phyloP scores from a whole-genome alignment of 2,329 filamentous ascomycete genomes.

The Macroventuria anomochaeta region DNA sequence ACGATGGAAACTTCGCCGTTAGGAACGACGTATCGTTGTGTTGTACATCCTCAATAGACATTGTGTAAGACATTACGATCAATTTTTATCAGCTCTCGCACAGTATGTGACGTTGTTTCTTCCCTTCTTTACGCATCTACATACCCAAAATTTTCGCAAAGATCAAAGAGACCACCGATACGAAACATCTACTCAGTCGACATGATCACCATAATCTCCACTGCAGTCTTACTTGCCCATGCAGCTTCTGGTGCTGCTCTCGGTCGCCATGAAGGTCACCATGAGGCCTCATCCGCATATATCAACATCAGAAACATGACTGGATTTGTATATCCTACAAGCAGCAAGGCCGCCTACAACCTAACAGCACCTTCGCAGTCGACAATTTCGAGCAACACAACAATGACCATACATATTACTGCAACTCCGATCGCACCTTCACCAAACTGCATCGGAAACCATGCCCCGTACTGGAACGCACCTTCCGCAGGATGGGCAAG shows the following conservation, averaged over 20 bases:
- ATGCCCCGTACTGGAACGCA: neutral
- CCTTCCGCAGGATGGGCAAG: neutral
- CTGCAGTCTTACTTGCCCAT: neutral
- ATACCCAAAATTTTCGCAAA: too few relatives aligned
- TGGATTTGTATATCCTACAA: neutral
- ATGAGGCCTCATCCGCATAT: neutral
- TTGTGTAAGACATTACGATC: too few relatives aligned
- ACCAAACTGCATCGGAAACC: neutral
- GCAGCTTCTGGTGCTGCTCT: neutral
- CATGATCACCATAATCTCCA: neutral
- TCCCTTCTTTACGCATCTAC: too few relatives aligned
- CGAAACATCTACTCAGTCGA: neutral
- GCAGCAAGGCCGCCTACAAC: neutral
- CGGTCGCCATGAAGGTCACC: neutral
- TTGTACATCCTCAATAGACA: too few relatives aligned
- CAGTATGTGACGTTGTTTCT: too few relatives aligned
- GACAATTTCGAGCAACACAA: neutral
- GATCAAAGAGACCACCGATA: too few relatives aligned
- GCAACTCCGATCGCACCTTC: neutral
- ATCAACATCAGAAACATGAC: neutral
- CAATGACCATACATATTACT: neutral
- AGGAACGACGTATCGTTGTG: too few relatives aligned
- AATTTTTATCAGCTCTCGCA: too few relatives aligned
- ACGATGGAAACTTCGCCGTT: too few relatives aligned
- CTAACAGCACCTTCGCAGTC: neutral